These are phyloP conservation scores for Aspergillus fumigatiaffinis DNA, from an alignment of 2,329 filamentous ascomycete species.

Conservation along the genomic window DNA sequence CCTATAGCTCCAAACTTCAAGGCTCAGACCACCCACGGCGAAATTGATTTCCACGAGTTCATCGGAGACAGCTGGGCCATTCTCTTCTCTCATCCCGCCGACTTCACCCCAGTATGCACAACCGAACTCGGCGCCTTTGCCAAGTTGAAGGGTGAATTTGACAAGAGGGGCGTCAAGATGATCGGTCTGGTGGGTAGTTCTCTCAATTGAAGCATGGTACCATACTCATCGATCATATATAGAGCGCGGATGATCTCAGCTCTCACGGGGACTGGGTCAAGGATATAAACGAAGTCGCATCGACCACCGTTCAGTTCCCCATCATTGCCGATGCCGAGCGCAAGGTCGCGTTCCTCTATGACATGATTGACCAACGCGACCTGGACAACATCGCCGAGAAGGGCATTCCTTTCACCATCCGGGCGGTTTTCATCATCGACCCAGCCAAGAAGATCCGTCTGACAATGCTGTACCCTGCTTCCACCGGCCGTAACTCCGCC, in stretches of 20 bases:
- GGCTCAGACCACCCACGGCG: constrained; percentile 61
- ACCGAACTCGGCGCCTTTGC: constrained; percentile 92
- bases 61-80: constrained; percentile 65
- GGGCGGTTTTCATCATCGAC: constrained; percentile 92
- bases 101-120: constrained; percentile 94
- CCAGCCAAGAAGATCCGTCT: constrained; percentile 89
- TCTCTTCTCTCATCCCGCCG: constrained; percentile 66
- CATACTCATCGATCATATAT: not conserved
- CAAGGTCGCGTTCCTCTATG: constrained; percentile 70
- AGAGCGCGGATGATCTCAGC: constrained; percentile 73
- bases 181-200: constrained; percentile 63
- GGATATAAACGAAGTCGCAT: constrained; percentile 77
- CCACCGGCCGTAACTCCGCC: constrained; percentile 76
- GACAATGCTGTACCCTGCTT: constrained; percentile 89
- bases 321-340: constrained; percentile 79
- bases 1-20: constrained; percentile 60
- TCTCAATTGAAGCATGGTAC: not conserved
- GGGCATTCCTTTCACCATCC: constrained; percentile 78
- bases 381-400: constrained; percentile 75
- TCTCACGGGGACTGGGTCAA: constrained; percentile 83
- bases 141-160: constrained; percentile 83
- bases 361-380: constrained; percentile 82
- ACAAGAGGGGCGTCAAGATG: constrained; percentile 82
- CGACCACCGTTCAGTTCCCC: constrained; percentile 67
- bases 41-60: constrained; percentile 67